Percentiles rank a stretch among this genome's conserved stretches.
These are phyloP conservation scores for Stephanodiscus minutulus DNA, from an alignment of 108 stramenopile genomes.

Conservation along the genomic window DNA sequence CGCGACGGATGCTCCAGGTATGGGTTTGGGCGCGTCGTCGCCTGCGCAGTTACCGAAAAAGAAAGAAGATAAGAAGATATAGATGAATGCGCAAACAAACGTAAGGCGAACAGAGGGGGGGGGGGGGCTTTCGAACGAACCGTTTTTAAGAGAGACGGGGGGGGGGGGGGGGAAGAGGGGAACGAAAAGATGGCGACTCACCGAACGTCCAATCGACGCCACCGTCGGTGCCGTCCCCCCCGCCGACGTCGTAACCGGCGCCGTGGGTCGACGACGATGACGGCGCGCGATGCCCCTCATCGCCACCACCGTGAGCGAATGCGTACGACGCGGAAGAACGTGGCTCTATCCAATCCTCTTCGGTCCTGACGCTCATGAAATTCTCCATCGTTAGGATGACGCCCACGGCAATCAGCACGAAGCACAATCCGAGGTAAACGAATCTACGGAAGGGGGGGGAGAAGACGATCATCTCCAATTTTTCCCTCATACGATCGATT, in stretches of 20 bases:
- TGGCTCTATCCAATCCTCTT: slow-evolving; percentile 10
- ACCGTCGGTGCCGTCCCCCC: background rate
- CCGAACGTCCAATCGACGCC: slow-evolving; percentile 3
- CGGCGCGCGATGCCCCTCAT: background rate
- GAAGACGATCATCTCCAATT: background rate
- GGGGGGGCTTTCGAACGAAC: too few relatives aligned
- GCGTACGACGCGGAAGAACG: background rate
- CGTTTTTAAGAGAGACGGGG: background rate
- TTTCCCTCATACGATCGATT: background rate
- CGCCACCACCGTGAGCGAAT: background rate
- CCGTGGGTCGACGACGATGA: background rate
- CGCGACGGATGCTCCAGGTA: background rate
- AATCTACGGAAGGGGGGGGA: slow-evolving; percentile 6
- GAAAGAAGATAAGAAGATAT: background rate
- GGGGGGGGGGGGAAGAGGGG: background rate
- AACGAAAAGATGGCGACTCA: background rate
- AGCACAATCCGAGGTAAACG: background rate
- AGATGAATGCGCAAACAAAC: too few relatives aligned
- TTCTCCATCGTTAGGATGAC: slow-evolving; percentile 3
- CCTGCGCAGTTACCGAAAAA: too few relatives aligned
- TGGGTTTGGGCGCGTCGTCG: slow-evolving; percentile 27
- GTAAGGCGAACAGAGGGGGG: too few relatives aligned
- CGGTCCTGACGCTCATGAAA: background rate
- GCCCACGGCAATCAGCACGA: background rate
- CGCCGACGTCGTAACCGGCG: background rate